Evolutionary conservation across 345 rosid genomes (phyloP).

Genomic region (Arabis hirsuta): DNA sequence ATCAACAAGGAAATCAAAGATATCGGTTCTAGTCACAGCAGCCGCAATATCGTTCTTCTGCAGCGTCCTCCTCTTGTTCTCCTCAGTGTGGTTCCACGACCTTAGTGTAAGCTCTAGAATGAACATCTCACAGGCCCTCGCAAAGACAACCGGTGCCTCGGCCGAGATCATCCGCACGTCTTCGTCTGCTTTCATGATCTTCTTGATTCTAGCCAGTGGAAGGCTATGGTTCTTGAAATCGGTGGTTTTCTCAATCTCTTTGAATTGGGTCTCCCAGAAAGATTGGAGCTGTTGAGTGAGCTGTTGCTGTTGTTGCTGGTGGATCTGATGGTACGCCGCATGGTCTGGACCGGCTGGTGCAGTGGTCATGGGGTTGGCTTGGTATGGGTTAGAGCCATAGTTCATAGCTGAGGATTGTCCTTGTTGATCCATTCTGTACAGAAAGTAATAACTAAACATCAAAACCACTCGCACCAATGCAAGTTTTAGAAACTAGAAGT

Average conservation of each 20-base stretch:
- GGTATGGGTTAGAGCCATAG: slow-evolving; percentile 67
- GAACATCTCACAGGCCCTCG: slow-evolving; percentile 96
- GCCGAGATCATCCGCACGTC: slow-evolving; percentile 96
- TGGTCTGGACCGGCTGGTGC: slow-evolving; percentile 51
- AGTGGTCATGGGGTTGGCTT: slow-evolving; percentile 58
- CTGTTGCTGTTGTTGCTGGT: slow-evolving; percentile 92
- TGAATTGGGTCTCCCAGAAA: slow-evolving; percentile 81
- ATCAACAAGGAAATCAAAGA: slow-evolving; percentile 89
- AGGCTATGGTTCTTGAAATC: slow-evolving; percentile 93
- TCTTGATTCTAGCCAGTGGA: slow-evolving; percentile 92
- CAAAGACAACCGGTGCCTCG: slow-evolving; percentile 87
- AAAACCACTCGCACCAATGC: neutral
- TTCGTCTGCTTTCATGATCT: slow-evolving; percentile 99
- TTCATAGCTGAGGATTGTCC: slow-evolving; percentile 71
- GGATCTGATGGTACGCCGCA: slow-evolving; percentile 67
- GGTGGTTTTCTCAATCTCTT: slow-evolving; percentile 72
- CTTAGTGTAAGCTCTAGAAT: slow-evolving; percentile 78
- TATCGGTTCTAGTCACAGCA: slow-evolving; percentile 86
- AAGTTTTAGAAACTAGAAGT: neutral
- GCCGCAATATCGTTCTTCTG: slow-evolving; percentile 95
- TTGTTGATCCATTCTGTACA: slow-evolving; percentile 71
- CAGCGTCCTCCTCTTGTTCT: slow-evolving; percentile 88
- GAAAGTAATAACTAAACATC: neutral
- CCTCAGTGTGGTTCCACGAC: slow-evolving; percentile 96
- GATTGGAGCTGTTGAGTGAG: slow-evolving; percentile 83